These are phyloP conservation scores for Huntiella savannae DNA, from an alignment of 2,329 filamentous ascomycete genomes.

Conservation along the genomic window DNA sequence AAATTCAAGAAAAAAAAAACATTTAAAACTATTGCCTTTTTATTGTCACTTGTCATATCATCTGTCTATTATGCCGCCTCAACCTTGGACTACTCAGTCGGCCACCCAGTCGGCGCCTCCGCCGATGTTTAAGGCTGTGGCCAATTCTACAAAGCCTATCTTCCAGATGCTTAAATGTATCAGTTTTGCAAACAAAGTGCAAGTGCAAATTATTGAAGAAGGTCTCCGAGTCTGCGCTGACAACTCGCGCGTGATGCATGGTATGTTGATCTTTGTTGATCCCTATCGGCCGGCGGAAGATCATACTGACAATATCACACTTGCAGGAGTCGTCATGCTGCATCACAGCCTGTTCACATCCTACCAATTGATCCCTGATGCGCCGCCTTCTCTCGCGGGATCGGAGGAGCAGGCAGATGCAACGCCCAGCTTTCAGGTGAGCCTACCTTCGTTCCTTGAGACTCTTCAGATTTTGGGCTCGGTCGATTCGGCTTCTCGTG, in stretches of 20 bases:
- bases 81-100: constrained; percentile 12
- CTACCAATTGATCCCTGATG: constrained; percentile 48
- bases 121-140: constrained; percentile 54
- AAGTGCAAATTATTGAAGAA: constrained; percentile 60
- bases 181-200: constrained; percentile 37
- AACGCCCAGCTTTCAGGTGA: constrained; percentile 65
- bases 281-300: background rate
- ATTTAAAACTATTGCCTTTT: background rate
- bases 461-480: constrained; percentile 89
- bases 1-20: constrained; percentile 1
- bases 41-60: background rate
- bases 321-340: constrained; percentile 47
- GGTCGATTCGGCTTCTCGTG: constrained; percentile 44
- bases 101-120: constrained; percentile 9
- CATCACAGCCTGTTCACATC: constrained; percentile 77
- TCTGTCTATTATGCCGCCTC: constrained; percentile 14
- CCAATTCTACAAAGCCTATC: constrained; percentile 58
- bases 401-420: background rate
- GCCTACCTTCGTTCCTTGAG: constrained; percentile 71
- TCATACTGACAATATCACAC: background rate
- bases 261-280: constrained; percentile 23
- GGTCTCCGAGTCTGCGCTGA: constrained; percentile 78
- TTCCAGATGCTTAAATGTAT: constrained; percentile 43
- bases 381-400: constrained; percentile 17
- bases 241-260: constrained; percentile 81